Base-by-base conservation (phyloP, 1,139 yeast species). In the Pichia sp. region DNA sequence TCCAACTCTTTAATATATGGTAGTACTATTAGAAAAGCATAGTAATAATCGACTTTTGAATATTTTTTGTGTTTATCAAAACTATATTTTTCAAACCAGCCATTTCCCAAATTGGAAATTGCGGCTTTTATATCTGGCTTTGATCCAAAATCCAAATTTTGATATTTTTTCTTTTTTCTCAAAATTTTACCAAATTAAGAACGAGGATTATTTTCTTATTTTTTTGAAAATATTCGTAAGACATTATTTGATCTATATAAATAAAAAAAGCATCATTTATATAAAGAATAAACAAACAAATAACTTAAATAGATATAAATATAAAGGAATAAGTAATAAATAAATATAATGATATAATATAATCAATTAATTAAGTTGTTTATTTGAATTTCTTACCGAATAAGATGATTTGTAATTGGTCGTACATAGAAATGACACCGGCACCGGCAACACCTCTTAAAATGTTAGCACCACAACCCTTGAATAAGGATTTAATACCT, bases 381-480 rank as follows among this genome's bases (percentile, higher is more conserved):
- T 66, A 70, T 70, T 73, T 67, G 75, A 77, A 79, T 74, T 80
- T 80, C 80, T 80, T 78, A 66, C 87, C 87, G 68, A 81, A 79
- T 59, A 82, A 55, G 71, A 82, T 71, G 69, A 79, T 63, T 73
- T 82, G 87, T 71, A 81, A 73, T 73, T 81, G 83, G 70, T 81
- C 87, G 77, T 82, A 82, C 71, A 81, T 67, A 64, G 89, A 81
- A 67, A 82, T 78, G 58, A 82, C 90, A 79, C 87, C 87, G 64
- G 89, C 89, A 70, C 87, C 87, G 69, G 89, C 90, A 62, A 82
- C 86, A 77, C 87, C 87, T 76, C 89, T 82, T 70, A 82, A 76
- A 71, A 82, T 81, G 83, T 82, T 82, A 64, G 89, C 89, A 73
- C 85, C 89, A 69, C 87, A 82, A 68, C 90, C 90, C 78, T 80